These are phyloP conservation scores for Suhomyces sp. DNA, from an alignment of 805 yeast genomes.

Conservation along the genomic window DNA sequence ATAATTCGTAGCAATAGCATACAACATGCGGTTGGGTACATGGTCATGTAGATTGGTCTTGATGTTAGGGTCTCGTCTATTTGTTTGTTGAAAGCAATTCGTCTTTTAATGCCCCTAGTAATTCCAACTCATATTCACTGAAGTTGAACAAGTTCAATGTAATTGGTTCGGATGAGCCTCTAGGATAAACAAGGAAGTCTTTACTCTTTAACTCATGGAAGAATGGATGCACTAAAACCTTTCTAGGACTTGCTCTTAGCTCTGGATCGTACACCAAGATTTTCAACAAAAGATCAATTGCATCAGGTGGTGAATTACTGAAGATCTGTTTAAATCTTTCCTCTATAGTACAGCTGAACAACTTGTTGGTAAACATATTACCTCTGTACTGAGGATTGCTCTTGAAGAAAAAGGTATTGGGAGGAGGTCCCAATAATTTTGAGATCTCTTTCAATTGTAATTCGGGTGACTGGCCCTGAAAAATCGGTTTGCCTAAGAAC, in stretches of 20 bases:
- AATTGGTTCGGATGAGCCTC: constrained; percentile 46
- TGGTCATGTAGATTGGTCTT: neutral
- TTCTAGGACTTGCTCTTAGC: constrained; percentile 71
- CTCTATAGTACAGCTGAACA: constrained; percentile 53
- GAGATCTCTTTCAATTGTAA: constrained; percentile 88
- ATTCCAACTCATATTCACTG: constrained; percentile 62
- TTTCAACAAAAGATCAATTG: constrained; percentile 76
- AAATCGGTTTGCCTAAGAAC: constrained; percentile 88
- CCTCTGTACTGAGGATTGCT: constrained; percentile 76
- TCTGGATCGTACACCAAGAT: constrained; percentile 91
- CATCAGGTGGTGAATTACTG: constrained; percentile 74
- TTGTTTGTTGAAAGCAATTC: constrained; percentile 19
- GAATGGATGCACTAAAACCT: constrained; percentile 83
- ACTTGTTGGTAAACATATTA: constrained; percentile 64
- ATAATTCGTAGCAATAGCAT: neutral
- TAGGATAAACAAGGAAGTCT: constrained; percentile 51
- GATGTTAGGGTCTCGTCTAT: neutral
- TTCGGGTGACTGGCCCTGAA: constrained; percentile 89
- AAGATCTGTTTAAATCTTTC: constrained; percentile 49
- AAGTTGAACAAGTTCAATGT: constrained; percentile 60
- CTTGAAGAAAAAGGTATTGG: constrained; percentile 62
- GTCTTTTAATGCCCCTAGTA: constrained; percentile 39
- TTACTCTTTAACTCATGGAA: constrained; percentile 77
- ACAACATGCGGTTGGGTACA: neutral
- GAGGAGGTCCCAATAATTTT: constrained; percentile 86